Base-by-base conservation (phyloP, 306 rosid species). In the Dryas alaskensis region DNA sequence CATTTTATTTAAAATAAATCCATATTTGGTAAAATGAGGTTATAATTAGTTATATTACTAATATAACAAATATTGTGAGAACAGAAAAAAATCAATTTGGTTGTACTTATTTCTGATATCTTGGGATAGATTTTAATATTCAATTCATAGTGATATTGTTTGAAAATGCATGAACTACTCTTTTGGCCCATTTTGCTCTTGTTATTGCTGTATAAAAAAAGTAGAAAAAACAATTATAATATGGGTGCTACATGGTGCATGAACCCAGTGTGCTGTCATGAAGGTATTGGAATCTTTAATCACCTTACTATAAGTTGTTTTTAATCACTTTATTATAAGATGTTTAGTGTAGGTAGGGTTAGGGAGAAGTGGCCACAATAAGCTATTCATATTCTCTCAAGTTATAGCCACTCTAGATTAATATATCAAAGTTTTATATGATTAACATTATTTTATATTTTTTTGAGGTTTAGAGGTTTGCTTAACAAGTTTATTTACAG, bases 261-360 rank as follows among this genome's bases (percentile, higher is more conserved):
- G 90, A 86, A 84, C 86, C 81, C 55, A 68, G 74, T 67, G 58
- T 50, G 52, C 64, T 80, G 81, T 69, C 78, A 45, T 59, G 19
- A 37, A 31, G 50, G 84, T 50, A 77, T 71, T 3, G 74, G 91
- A 82, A 80, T 87, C 84, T 84, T 74, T 54, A 1, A 50, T 60
- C 78, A 59, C 53, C 77, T 83, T 69, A 50, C 66, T 22, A 37
- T 16, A 19, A 43, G 47, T 4, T 31, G 10, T 44, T 66, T 40
- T 1, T 52, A 51, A 17, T 8, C 17, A 52, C 37, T 39, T 37
- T 16, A 0, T 0, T 52, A 14, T 16, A 43, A 55, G 42, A 11
- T 70, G 8, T 54, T 70, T 55, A 55, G 3, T 43, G 22, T 44
- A 42, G 75, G 65, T 19, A 70, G 75, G 75, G 75, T 10, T 43